phyloP scores from a whole-genome alignment of 441 rosid species.

The Syzygium malaccense region DNA sequence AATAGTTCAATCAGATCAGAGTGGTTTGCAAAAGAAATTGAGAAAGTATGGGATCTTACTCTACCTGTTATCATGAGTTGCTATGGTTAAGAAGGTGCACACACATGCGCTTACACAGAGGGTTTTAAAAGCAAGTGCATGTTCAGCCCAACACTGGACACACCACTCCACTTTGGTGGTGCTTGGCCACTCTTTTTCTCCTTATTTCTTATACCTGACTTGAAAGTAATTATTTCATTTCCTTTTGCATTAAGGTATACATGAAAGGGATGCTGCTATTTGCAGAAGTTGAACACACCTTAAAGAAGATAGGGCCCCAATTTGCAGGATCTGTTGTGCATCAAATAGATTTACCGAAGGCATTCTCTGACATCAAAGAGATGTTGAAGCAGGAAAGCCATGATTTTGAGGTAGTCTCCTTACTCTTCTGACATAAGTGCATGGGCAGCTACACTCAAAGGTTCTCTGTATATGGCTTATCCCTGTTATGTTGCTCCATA shows the following conservation, averaged over 20 bases:
- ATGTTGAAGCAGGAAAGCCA: constrained; percentile 56
- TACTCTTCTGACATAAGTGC: neutral
- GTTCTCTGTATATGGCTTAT: neutral
- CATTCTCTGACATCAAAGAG: constrained; percentile 52
- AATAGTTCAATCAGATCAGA: constrained; percentile 43
- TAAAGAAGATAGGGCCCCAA: constrained; percentile 45
- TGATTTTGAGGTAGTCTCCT: constrained; percentile 58
- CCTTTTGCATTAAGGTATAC: constrained; percentile 39
- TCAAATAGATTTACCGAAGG: constrained; percentile 35
- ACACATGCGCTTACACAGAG: neutral
- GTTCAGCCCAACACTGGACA: neutral
- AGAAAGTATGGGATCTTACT: constrained; percentile 34
- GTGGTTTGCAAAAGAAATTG: constrained; percentile 49
- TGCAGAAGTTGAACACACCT: constrained; percentile 38
- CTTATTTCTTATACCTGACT: neutral
- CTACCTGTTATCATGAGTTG: neutral
- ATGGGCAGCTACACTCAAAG: neutral
- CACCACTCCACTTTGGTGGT: neutral
- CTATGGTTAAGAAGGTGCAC: neutral
- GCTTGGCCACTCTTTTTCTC: neutral
- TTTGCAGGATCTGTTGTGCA: constrained; percentile 38
- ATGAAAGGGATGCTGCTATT: constrained; percentile 58
- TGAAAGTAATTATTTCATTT: constrained; percentile 1
- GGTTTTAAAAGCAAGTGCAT: neutral
- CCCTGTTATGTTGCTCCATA: neutral